phyloP scores from a whole-genome alignment of 2,329 filamentous ascomycete genomes.

The Coniochaeta sp. region DNA sequence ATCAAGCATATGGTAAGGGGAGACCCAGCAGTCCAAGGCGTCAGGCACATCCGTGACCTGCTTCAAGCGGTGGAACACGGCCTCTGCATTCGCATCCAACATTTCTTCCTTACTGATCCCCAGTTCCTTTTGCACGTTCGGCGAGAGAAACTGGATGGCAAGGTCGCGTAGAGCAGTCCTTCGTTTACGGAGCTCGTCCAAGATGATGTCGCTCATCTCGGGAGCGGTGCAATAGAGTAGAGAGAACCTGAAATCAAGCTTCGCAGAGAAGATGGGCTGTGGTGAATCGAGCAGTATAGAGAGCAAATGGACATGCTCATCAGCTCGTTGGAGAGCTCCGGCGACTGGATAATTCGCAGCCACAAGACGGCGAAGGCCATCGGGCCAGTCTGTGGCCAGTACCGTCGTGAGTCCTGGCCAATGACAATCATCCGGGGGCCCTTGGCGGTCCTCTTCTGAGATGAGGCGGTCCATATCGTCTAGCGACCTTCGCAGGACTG shows the following conservation, averaged over 20 bases:
- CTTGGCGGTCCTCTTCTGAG: neutral
- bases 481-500: neutral
- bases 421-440: neutral
- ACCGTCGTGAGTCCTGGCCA: neutral
- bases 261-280: neutral
- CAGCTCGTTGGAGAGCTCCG: neutral
- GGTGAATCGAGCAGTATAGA: neutral
- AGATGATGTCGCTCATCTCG: neutral
- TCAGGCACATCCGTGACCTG: neutral
- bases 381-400: neutral
- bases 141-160: neutral
- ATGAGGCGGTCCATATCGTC: neutral
- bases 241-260: too few species aligned
- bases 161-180: neutral
- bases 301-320: neutral
- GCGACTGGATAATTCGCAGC: neutral
- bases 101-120: neutral
- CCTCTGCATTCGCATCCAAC: neutral
- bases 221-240: too few species aligned
- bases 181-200: neutral
- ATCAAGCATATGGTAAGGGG: neutral
- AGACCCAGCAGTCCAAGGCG: neutral
- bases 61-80: neutral
- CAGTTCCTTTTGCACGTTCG: neutral
- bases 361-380: neutral